Base-by-base conservation (phyloP, 345 rosid genomes). In the Camelina sativa region DNA sequence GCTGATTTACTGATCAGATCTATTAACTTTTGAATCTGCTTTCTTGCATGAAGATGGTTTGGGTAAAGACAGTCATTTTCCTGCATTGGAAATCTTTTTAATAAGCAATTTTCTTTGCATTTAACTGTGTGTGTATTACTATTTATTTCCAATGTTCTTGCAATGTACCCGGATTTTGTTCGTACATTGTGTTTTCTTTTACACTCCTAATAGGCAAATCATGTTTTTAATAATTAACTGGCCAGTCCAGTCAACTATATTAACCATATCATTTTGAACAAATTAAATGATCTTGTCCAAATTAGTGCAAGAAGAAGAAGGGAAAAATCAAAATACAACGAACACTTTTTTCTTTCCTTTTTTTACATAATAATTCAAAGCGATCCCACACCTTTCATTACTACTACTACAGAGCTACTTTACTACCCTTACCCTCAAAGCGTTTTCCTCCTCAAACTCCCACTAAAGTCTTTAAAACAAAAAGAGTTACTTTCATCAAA, bases 1-100 rank as follows among this genome's bases (percentile, higher is more conserved):
- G 95, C 93, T 2, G 93, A 92, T 78, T 35, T 92, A 54, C 69
- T 89, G 35, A 87, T 89, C 71, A 85, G 74, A 74, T 87, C 92
- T 1, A 66, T 89, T 23, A 81, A 84, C 50, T 73, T 79, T 22
- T 78, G 69, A 75, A 79, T 34, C 20, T 55, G 12, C 25, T 54
- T 62, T 61, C 71, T 35, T 35, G 69, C 65, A 23, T 8, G 12
- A 62, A 54, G 65, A 43, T 13, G 23, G 40, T 34, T 28, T 7
- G 44, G 25, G 2, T 3, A 46, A 22, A 44, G 8, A 5, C 8
- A 5, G 9, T 50, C 23, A 35, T 48, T 32, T 11, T n/a, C 69
- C 46, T 62, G 54, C 9, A 19, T 16, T 12, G 17, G 11, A 52
- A 51, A 51, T 50, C 35, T 52, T 63, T 37, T 44, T 28, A 59